Base-by-base conservation (phyloP, 768 basidiomycete species). In the Mycena filopes region DNA sequence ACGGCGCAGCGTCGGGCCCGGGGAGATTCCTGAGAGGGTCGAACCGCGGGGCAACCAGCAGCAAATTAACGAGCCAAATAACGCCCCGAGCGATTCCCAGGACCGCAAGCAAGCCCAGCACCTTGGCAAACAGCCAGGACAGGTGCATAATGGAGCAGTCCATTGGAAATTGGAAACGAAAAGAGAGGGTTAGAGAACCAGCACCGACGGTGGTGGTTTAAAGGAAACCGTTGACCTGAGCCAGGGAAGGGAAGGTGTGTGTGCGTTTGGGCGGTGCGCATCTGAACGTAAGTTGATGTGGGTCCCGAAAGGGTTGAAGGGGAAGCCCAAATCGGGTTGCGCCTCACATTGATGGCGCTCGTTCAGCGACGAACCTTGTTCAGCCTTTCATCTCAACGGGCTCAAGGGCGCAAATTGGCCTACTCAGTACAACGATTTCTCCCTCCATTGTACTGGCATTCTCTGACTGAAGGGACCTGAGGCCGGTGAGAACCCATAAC, bases 21-120 rank as follows among this genome's bases (percentile, higher is more conserved):
- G 84, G 84, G 15, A 88, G 71, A 36, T 79, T 75, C 54, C 76
- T 71, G 48, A 88, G 74, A 20, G 86, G 85, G 72, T 87, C 86
- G 42, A 75, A 79, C 4, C 77, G 71, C 16, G 86, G 85, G n/a
- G 77, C 70, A 21, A 86, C 53, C 41, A 83, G 38, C 21, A 86
- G 60, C 72, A 83, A 71, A 63, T 85, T 79, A 49, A 84, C 49
- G 57, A 85, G 70, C 80, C 82, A 84, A 20, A 77, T 36, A 15
- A 78, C 26, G 36, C 74, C 79, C 68, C 80, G 77, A 20, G 78
- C 74, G 45, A 83, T 23, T 42, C 81, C 66, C 54, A 81, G 69
- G 47, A 73, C 66, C 42, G 75, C 33, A 25, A 73, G 74, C 23
- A 81, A 70, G 40, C 70, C 56, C 29, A 74, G 65, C 43, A 73